Percentiles rank a stretch among this genome's conserved stretches.
Conservation (phyloP, 768 basidiomycete species). For the Pleurotus eryngii region DNA sequence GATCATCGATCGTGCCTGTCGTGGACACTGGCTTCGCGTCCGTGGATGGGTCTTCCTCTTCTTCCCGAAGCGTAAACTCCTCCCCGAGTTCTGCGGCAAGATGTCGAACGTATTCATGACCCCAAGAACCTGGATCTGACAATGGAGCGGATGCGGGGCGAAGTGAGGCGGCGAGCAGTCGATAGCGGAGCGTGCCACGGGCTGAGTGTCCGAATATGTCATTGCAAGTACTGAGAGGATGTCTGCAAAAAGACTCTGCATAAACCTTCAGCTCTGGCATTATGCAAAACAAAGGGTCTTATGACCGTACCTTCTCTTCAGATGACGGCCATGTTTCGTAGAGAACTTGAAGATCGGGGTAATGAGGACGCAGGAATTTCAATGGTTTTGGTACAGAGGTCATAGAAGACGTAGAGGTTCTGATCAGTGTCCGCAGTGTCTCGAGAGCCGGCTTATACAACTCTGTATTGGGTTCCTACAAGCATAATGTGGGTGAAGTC, state of each 20-base stretch:
- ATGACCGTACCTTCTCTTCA: constrained; percentile 61
- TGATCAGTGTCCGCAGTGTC: constrained; percentile 87
- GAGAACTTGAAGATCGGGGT: constrained; percentile 78
- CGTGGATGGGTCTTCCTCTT: constrained; percentile 34
- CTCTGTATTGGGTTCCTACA: constrained; percentile 81
- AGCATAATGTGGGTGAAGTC: constrained; percentile 11
- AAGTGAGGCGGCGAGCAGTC: constrained; percentile 75
- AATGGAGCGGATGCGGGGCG: constrained; percentile 63
- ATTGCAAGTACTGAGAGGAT: constrained; percentile 98
- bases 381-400: constrained; percentile 98
- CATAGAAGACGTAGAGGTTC: constrained; percentile 98
- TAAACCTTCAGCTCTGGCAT: not conserved
- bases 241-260: constrained; percentile 89
- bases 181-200: constrained; percentile 94
- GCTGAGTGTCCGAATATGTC: constrained; percentile 98
- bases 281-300: constrained; percentile 4
- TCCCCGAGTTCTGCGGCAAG: constrained; percentile 95
- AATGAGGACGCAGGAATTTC: constrained; percentile 95
- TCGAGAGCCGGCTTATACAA: constrained; percentile 91
- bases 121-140: constrained; percentile 94
- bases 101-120: constrained; percentile 98
- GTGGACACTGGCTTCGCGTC: constrained; percentile 24
- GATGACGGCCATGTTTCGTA: constrained; percentile 82
- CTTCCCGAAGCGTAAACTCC: constrained; percentile 76
- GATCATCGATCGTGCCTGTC: constrained; percentile 67